Evolutionary conservation across 768 basidiomycete species (phyloP), one percentile per base, ranked within the genome.

Genomic region (Peribolospora baueri): DNA sequence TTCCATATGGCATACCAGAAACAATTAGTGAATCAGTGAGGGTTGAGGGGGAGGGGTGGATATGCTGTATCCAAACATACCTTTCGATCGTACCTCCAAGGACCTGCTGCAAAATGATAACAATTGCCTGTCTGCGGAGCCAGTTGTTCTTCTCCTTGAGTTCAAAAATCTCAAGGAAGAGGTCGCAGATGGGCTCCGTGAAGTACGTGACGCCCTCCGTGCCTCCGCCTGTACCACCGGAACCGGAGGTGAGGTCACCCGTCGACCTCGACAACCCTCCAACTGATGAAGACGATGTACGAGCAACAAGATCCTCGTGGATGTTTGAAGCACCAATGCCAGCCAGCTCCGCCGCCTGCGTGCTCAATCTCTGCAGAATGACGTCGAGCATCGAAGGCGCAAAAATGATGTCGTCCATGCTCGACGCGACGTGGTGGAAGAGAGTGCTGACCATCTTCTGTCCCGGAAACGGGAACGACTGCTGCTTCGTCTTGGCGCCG

Each of bases 111-210:
- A 97, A 69, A 57, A 97, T 88, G 52, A 97, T 85, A 10, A 97
- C 83, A 61, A 93, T 86, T 2, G 93, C 90, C 65, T 97, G 93
- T 14, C 85, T 73, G 53, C 91, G 74, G 38, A 97, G 71, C 93
- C 93, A 98, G 61, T 91, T 93, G 63, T 90, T 88, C 67, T 84
- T 81, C 73, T 85, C 87, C 69, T 93, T 80, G 13, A 97, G 75
- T 66, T 93, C 90, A 61, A 98, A 97, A 7, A 95, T 74, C 9
- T 90, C 85, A 53, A 97, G 73, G 49, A 95, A 73, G 38, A 98
- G 70, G 63, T 98, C 90, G 62, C 87, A 91, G 45, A 97, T 93
- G 0, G 93, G 90, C 0, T 81, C 79, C 2, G 87, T 85, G 66
- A 97, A 97, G 2, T 77, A 78, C 3, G 85, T 86, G 11, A 80